phyloP scores from a whole-genome alignment of 345 rosid species.

The Anacardium occidentale region DNA sequence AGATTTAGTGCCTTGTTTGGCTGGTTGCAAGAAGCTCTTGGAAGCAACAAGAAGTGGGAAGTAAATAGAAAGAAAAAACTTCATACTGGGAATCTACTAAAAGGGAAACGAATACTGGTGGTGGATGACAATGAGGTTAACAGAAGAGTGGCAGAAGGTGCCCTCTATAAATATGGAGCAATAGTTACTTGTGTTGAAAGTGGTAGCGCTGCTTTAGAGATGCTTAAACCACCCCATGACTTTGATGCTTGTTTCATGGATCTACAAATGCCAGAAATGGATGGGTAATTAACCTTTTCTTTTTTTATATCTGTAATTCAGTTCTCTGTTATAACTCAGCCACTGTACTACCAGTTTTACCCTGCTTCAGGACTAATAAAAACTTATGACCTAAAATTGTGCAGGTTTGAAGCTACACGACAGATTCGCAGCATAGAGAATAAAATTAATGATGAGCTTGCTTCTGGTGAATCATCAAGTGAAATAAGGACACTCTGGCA shows the following conservation, averaged over 20 bases:
- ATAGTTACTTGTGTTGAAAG: conserved; percentile 77
- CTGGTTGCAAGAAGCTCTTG: conserved; percentile 75
- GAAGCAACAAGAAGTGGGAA: conserved; percentile 52
- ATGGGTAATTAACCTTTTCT: conserved; percentile 61
- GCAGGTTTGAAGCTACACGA: conserved; percentile 86
- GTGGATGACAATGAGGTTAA: conserved; percentile 91
- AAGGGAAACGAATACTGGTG: conserved; percentile 68
- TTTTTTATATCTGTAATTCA: conserved; percentile 2
- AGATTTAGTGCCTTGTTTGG: conserved; percentile 56
- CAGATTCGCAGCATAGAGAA: conserved; percentile 59
- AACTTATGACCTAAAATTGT: background rate
- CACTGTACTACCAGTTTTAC: background rate
- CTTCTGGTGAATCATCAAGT: conserved; percentile 45
- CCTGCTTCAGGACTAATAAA: background rate
- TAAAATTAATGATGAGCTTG: conserved; percentile 49
- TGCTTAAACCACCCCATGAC: conserved; percentile 77
- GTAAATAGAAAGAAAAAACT: conserved; percentile 38
- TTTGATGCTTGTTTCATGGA: conserved; percentile 98
- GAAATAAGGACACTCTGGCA: conserved; percentile 54
- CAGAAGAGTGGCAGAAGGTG: conserved; percentile 92
- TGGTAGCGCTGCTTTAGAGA: conserved; percentile 62
- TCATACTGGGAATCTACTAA: conserved; percentile 52
- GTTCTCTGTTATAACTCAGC: background rate
- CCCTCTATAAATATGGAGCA: conserved; percentile 75
- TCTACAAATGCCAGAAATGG: conserved; percentile 96